A percentile compares a stretch with the other conserved stretches of the same genome.
These are phyloP conservation scores for Linderniella brevidens DNA, from an alignment of 257 asterid species.

Conservation along the genomic window DNA sequence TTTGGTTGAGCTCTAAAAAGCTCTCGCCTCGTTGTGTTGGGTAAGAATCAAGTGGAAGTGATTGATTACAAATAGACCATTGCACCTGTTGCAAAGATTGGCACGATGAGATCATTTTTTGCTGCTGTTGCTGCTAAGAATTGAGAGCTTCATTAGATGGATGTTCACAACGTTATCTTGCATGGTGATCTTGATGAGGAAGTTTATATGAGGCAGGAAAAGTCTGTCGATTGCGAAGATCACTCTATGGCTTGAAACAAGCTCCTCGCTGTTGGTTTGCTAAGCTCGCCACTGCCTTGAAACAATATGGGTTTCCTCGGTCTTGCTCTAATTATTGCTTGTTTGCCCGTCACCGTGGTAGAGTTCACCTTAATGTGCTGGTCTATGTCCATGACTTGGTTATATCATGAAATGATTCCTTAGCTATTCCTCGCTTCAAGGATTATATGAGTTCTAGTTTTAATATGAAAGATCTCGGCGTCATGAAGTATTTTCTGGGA, in stretches of 20 bases:
- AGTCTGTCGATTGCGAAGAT: slow-evolving; percentile 1
- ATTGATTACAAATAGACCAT: slow-evolving; percentile 3
- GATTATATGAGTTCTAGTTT: background rate
- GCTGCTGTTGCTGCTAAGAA: background rate
- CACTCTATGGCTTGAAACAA: slow-evolving; percentile 4
- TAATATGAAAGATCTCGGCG: too few relatives aligned
- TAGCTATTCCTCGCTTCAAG: background rate
- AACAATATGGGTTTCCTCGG: background rate
- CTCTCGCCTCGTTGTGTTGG: background rate
- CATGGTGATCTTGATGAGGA: slow-evolving; percentile 8
- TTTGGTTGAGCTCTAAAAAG: background rate
- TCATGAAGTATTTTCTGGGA: too few relatives aligned
- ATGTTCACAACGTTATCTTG: slow-evolving; percentile 2
- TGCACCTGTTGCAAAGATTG: slow-evolving; percentile 1
- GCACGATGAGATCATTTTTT: background rate
- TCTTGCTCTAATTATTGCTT: background rate
- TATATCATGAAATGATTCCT: background rate
- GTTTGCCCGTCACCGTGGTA: background rate
- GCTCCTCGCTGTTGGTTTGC: slow-evolving; percentile 7
- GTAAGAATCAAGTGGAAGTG: slow-evolving; percentile 1
- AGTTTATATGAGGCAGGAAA: slow-evolving; percentile 1
- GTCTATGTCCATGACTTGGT: background rate
- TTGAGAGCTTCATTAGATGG: slow-evolving; percentile 8
- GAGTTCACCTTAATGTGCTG: background rate
- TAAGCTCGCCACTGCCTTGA: background rate